These are phyloP conservation scores for Cyclotella atomus DNA, from an alignment of 108 stramenopile genomes.

Conservation along the genomic window DNA sequence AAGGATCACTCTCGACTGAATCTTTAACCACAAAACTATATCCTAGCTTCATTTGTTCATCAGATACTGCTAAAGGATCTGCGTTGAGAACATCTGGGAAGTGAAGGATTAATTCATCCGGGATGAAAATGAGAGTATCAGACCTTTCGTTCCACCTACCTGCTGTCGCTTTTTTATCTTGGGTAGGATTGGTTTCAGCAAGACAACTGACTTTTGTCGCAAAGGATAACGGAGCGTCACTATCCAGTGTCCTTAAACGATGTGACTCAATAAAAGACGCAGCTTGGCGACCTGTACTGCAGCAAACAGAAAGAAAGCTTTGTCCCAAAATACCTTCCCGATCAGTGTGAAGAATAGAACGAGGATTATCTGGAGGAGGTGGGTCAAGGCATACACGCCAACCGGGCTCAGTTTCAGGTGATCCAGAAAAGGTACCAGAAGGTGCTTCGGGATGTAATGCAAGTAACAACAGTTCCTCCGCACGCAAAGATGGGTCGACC, in stretches of 20 bases:
- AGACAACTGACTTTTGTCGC: constrained; percentile 16
- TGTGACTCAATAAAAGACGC: constrained; percentile 29
- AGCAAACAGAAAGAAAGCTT: constrained; percentile 27
- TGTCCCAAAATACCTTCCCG: constrained; percentile 22
- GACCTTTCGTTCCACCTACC: background rate
- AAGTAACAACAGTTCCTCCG: constrained; percentile 38
- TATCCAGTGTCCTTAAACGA: constrained; percentile 31
- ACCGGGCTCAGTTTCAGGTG: constrained; percentile 31
- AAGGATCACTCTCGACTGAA: constrained; percentile 5
- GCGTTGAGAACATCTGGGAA: background rate
- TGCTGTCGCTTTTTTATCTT: background rate
- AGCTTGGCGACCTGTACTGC: constrained; percentile 38
- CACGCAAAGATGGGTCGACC: constrained; percentile 21
- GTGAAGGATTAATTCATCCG: background rate
- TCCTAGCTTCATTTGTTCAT: constrained; percentile 18
- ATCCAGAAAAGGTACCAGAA: constrained; percentile 2
- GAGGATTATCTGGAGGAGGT: constrained; percentile 5
- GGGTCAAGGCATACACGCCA: constrained; percentile 32
- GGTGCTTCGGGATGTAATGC: constrained; percentile 36
- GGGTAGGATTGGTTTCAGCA: constrained; percentile 23
- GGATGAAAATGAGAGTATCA: no score
- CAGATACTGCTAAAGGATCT: constrained; percentile 31
- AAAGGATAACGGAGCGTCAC: constrained; percentile 21
- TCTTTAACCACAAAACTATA: constrained; percentile 32
- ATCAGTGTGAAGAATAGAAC: constrained; percentile 33